Percentiles rank a stretch among this genome's conserved stretches.
phyloP scores from a whole-genome alignment of 73 alveolate genomes.

The Diophrys sp. region DNA sequence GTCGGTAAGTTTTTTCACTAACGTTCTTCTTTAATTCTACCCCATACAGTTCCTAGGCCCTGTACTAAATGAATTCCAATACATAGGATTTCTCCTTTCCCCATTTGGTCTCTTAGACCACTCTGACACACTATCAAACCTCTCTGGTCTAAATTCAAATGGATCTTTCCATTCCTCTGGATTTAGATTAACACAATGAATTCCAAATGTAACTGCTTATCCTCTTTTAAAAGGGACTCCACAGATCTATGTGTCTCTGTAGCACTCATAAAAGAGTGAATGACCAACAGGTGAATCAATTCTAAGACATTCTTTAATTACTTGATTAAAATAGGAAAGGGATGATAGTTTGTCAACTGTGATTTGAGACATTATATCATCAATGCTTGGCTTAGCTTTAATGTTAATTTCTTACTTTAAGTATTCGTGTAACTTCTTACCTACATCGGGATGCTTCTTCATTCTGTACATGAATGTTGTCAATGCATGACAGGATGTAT shows the following conservation, averaged over 20 bases:
- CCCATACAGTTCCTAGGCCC: conserved; percentile 21
- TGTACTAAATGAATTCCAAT: not conserved
- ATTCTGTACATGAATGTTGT: not conserved
- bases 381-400: not conserved
- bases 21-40: too few relatives aligned
- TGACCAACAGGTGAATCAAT: conserved; percentile 35
- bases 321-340: conserved; percentile 5
- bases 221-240: not conserved
- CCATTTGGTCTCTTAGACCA: not conserved
- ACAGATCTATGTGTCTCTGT: not conserved
- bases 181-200: not conserved
- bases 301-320: conserved; percentile 28
- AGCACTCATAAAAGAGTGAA: not conserved
- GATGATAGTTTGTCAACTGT: not conserved
- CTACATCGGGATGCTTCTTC: conserved; percentile 7
- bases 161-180: conserved; percentile 15
- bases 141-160: conserved; percentile 13
- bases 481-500: conserved; percentile 17
- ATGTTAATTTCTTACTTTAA: not conserved
- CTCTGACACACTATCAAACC: conserved; percentile 2
- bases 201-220: not conserved
- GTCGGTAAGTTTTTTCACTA: too few relatives aligned
- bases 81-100: not conserved
- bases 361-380: not conserved
- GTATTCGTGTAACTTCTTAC: conserved; percentile 8